phyloP scores from a whole-genome alignment of 495 filamentous ascomycete species.

The Penicillium canescens region DNA sequence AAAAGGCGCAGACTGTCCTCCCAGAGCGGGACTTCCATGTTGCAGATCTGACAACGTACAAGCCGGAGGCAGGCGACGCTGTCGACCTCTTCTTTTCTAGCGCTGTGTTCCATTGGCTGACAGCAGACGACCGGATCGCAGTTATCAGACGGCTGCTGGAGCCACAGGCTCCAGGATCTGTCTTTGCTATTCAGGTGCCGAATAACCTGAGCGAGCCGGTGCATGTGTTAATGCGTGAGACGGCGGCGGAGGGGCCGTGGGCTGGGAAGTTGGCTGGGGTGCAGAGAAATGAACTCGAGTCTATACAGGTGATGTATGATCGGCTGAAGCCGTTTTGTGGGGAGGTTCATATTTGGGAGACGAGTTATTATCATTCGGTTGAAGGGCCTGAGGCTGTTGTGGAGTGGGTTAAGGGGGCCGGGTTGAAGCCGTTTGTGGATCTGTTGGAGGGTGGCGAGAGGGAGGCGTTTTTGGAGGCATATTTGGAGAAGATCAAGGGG shows the following conservation, averaged over 20 bases:
- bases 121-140: constrained; percentile 36
- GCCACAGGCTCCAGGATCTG: constrained; percentile 38
- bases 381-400: constrained; percentile 47
- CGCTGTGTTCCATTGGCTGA: constrained; percentile 58
- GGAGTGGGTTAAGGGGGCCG: constrained; percentile 59
- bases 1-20: constrained; percentile 37
- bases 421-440: constrained; percentile 51
- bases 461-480: constrained; percentile 40
- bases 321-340: constrained; percentile 40
- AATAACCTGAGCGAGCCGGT: constrained; percentile 51
- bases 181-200: constrained; percentile 56
- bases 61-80: constrained; percentile 14
- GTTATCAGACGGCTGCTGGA: constrained; percentile 42
- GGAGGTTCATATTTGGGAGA: constrained; percentile 50
- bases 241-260: constrained; percentile 41
- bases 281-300: constrained; percentile 49
- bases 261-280: constrained; percentile 27
- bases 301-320: constrained; percentile 46
- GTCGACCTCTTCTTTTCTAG: constrained; percentile 55
- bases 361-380: constrained; percentile 52
- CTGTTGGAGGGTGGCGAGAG: constrained; percentile 33
- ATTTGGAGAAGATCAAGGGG: constrained; percentile 34
- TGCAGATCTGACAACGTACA: constrained; percentile 40
- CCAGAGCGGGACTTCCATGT: constrained; percentile 34
- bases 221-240: constrained; percentile 50